Evolutionary conservation across 2,329 filamentous ascomycete genomes (phyloP).

Genomic region (Aspergillus latus): DNA sequence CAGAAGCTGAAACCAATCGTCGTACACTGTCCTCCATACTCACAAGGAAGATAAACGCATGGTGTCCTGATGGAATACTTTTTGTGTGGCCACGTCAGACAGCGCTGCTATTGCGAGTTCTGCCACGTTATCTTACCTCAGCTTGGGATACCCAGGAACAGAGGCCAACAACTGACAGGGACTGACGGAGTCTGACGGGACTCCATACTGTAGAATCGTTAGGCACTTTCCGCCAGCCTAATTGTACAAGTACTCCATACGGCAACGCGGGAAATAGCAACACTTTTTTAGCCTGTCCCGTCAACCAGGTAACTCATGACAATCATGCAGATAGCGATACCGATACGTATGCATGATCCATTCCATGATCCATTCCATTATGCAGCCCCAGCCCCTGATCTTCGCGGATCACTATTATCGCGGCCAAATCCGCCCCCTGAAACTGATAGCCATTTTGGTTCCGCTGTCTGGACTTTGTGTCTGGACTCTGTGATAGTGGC

Average conservation of each 20-base stretch:
- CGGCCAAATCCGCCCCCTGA: neutral
- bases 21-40: neutral
- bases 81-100: neutral
- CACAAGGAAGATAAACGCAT: neutral
- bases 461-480: no score
- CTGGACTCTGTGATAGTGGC: neutral
- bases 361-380: no score
- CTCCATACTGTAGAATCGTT: neutral
- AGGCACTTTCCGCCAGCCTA: neutral
- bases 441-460: neutral
- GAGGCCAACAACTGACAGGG: neutral
- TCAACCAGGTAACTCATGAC: conserved; percentile 8
- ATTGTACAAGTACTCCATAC: neutral
- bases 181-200: neutral
- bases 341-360: neutral
- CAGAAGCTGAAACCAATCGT: neutral
- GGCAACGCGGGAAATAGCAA: neutral
- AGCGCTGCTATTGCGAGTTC: neutral
- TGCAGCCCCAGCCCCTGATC: neutral
- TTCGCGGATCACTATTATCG: neutral
- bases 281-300: conserved; percentile 1
- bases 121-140: neutral
- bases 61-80: neutral
- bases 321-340: conserved; percentile 3
- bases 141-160: neutral